phyloP scores from a whole-genome alignment of 345 rosid genomes.

The Eucalyptus erythrocorys region DNA sequence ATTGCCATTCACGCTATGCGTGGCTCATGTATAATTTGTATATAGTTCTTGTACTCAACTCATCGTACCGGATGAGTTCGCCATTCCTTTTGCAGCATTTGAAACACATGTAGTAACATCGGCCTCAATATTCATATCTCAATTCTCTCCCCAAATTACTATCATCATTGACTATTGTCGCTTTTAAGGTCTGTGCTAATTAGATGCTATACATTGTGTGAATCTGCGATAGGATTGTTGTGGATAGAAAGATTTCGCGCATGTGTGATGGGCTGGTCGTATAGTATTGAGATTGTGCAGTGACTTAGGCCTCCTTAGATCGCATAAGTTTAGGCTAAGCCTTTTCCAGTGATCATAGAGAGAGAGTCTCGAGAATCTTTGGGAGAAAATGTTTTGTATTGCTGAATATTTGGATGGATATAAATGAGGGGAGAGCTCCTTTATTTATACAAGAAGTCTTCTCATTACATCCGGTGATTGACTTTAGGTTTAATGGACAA shows the following conservation, averaged over 20 bases:
- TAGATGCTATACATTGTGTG: not conserved
- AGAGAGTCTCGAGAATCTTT: too few species aligned
- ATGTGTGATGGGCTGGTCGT: too few species aligned
- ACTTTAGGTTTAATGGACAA: too few species aligned
- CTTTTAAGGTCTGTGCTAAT: not conserved
- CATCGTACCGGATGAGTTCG: not conserved
- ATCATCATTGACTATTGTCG: not conserved
- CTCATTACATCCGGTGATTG: too few species aligned
- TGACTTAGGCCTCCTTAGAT: too few species aligned
- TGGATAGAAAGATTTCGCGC: not conserved
- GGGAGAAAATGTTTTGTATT: too few species aligned
- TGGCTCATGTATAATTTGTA: not conserved
- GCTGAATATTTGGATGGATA: too few species aligned
- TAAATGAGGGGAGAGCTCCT: too few species aligned
- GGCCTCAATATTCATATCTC: not conserved
- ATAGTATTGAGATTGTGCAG: too few species aligned
- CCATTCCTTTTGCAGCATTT: not conserved
- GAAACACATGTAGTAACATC: not conserved
- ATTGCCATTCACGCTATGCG: not conserved
- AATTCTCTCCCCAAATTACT: not conserved
- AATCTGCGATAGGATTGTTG: not conserved
- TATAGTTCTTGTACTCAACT: not conserved
- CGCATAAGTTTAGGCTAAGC: too few species aligned
- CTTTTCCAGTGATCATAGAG: too few species aligned
- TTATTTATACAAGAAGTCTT: too few species aligned